phyloP scores from a whole-genome alignment of 768 basidiomycete species.

The Lactarius hatsudake region DNA sequence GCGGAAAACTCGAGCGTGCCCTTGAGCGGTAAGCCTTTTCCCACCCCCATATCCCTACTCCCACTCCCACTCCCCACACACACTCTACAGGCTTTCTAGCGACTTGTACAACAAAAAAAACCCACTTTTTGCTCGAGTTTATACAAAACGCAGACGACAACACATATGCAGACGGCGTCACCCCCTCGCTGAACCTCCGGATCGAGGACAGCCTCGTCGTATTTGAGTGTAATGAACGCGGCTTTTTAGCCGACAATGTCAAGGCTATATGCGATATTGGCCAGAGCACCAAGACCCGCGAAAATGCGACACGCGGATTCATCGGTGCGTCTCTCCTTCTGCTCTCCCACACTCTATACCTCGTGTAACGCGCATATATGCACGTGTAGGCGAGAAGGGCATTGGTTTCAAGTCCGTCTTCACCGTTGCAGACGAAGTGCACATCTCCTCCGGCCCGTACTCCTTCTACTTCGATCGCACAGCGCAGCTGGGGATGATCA shows the following conservation, averaged over 20 bases:
- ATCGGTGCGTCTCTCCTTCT: conserved; percentile 13
- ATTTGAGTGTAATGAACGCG: conserved; percentile 31
- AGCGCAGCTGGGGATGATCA: conserved; percentile 31
- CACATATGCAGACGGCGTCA: conserved; percentile 13
- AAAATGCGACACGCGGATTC: conserved; percentile 19
- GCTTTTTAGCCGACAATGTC: conserved; percentile 29
- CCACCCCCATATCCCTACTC: not conserved
- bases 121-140: conserved; percentile 33
- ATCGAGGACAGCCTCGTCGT: conserved; percentile 21
- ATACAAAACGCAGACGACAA: conserved; percentile 35
- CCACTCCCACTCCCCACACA: not conserved
- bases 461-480: conserved; percentile 29
- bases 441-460: conserved; percentile 29
- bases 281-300: conserved; percentile 30
- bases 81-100: conserved; percentile 25
- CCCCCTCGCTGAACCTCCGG: conserved; percentile 23
- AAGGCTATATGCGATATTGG: conserved; percentile 32
- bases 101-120: conserved; percentile 32
- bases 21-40: conserved; percentile 21
- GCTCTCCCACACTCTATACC: not conserved
- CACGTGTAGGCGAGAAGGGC: conserved; percentile 32
- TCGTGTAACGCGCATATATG: not conserved
- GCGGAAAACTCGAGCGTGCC: conserved; percentile 25
- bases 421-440: conserved; percentile 30
- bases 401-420: conserved; percentile 35